Evolutionary conservation across 768 basidiomycete species (phyloP), one percentile per base, ranked within the genome.

Genomic region (Mycena epipterygia): DNA sequence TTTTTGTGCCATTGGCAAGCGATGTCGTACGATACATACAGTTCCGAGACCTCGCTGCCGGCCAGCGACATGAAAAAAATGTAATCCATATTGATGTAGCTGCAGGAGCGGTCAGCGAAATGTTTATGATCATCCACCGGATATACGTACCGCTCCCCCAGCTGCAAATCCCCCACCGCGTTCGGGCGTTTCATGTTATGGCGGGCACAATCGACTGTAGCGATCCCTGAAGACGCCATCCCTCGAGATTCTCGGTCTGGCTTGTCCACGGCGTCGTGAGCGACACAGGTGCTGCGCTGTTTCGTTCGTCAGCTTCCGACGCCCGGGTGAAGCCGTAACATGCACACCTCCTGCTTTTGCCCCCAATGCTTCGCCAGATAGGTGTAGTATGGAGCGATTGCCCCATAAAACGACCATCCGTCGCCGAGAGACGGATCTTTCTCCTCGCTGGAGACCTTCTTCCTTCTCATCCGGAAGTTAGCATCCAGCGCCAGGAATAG

Each of bases 11-110:
- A 49, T 27, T 49, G 78, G 60, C 78, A 81, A 0, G 67, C 69
- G 25, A 81, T 79, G 57, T 79, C 80, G 48, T 81, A 81, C 3
- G 76, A 77, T 0, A 77, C 63, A 19, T 73, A 25, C 0, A 77
- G 16, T 2, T 39, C 12, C 3, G 39, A 35, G 0, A 72, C 62
- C 0, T 52, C 30, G 52, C 68, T 71, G 14, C 71, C 68, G 0
- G 23, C n/a, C 0, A 79, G 29, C 39, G 64, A 69, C 13, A 74
- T 79, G 2, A 71, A 46, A 23, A 78, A 70, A 9, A 79, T 64
- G 51, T 74, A 79, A 39, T 81, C 80, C 74, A 76, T 68, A 32
- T 75, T 72, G 42, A 70, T 32, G 62, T 75, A 70, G 37, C 74
- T 68, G 9, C 11, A 30, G 21, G 48, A 27, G 39, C 19, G 6